Conservation (phyloP, 2,329 filamentous ascomycete species). For the Sporothrix pseudoabietina region DNA sequence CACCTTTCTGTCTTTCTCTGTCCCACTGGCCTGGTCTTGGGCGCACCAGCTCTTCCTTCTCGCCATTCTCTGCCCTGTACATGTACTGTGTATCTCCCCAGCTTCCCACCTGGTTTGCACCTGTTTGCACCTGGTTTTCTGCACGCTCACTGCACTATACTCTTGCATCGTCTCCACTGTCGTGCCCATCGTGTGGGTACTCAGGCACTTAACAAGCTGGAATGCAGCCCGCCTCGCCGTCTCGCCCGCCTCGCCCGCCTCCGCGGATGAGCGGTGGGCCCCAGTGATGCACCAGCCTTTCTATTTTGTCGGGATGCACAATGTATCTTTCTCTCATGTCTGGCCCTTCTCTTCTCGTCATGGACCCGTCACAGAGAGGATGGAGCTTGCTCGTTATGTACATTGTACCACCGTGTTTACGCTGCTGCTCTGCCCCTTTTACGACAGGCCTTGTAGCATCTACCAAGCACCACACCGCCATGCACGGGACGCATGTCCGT, state of each 20-base stretch:
- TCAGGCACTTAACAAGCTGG: slow-evolving; percentile 3
- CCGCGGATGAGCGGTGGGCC: not conserved
- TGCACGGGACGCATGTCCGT: not conserved
- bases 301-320: not conserved
- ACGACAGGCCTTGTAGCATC: not conserved
- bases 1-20: not conserved
- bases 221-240: not conserved
- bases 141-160: not conserved
- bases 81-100: not conserved
- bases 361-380: not conserved
- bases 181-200: not conserved
- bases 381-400: not conserved
- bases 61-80: not conserved
- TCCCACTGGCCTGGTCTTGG: not conserved
- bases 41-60: not conserved
- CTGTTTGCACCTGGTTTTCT: not conserved
- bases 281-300: not conserved
- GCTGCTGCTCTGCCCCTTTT: not conserved
- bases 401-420: too few species aligned
- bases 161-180: slow-evolving; percentile 7
- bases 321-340: too few species aligned
- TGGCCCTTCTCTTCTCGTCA: not conserved
- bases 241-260: not conserved
- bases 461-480: not conserved
- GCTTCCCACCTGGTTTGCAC: slow-evolving; percentile 6